Conservation (phyloP, 768 basidiomycete genomes). For the Leccinum broughii region DNA sequence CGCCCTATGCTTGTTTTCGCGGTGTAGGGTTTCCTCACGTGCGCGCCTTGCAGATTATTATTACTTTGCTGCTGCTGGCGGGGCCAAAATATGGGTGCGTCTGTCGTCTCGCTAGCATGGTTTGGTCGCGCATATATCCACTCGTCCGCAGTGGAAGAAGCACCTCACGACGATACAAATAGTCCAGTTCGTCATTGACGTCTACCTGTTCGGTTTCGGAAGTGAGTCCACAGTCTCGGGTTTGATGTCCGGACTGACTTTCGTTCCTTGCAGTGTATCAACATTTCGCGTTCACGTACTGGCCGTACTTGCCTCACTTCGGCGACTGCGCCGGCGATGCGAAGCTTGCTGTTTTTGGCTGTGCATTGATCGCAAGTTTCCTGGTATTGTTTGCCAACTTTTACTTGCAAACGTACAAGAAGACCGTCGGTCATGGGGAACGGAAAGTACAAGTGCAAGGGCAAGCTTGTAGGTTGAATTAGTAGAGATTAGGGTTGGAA, state of each 20-base stretch:
- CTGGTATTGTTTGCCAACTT: constrained; percentile 27
- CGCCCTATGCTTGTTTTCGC: constrained; percentile 31
- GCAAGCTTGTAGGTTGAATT: not conserved
- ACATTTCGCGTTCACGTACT: constrained; percentile 29
- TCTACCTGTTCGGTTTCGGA: constrained; percentile 23
- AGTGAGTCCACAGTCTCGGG: constrained; percentile 14
- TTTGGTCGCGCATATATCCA: constrained; percentile 1
- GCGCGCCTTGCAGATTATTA: constrained; percentile 76
- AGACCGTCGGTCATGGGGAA: not conserved
- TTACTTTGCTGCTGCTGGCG: constrained; percentile 92
- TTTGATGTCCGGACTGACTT: not conserved
- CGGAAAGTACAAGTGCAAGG: not conserved
- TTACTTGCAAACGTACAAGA: constrained; percentile 27
- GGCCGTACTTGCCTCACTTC: constrained; percentile 24
- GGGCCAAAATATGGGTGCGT: constrained; percentile 27
- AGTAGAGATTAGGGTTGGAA: not conserved
- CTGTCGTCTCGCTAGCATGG: not conserved
- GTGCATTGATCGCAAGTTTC: constrained; percentile 21
- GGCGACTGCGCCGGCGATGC: constrained; percentile 29
- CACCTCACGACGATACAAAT: constrained; percentile 31
- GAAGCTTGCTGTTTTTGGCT: constrained; percentile 16
- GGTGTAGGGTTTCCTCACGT: not conserved
- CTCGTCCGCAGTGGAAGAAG: constrained; percentile 27
- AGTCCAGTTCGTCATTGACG: constrained; percentile 25
- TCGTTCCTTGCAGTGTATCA: constrained; percentile 22